Percentiles rank a stretch among this genome's conserved stretches.
Evolutionary conservation across 805 yeast species (phyloP).

Genomic region (Saccharomycopsis vini): DNA sequence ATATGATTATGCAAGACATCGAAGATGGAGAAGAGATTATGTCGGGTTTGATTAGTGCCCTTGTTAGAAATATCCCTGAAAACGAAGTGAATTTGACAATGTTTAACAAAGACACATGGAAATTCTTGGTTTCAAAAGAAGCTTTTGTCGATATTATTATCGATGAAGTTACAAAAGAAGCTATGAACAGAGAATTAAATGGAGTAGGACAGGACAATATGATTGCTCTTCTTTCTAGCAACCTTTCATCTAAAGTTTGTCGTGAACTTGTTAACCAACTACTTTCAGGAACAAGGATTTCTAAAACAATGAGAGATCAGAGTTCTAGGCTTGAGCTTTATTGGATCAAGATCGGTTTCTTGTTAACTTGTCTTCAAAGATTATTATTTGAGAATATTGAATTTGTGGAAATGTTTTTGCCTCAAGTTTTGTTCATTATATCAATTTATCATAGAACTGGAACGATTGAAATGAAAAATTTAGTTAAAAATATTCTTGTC

Average conservation of each 20-base stretch:
- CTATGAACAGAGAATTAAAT: conserved; percentile 63
- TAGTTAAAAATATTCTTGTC: conserved; percentile 37
- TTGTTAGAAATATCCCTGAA: conserved; percentile 48
- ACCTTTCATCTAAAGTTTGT: conserved; percentile 65
- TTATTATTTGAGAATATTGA: conserved; percentile 62
- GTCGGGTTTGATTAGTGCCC: conserved; percentile 13
- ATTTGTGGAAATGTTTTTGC: conserved; percentile 54
- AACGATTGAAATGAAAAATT: conserved; percentile 31
- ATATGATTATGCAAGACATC: conserved; percentile 41
- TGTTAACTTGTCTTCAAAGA: conserved; percentile 53
- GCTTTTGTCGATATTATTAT: conserved; percentile 49
- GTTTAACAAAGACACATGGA: conserved; percentile 60
- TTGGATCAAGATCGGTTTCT: conserved; percentile 65
- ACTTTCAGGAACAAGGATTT: conserved; percentile 42
- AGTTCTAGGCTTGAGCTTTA: conserved; percentile 40
- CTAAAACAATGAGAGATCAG: conserved; percentile 33
- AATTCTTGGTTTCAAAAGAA: conserved; percentile 40
- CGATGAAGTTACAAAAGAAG: conserved; percentile 66
- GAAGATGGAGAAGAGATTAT: background rate
- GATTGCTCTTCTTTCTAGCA: conserved; percentile 49
- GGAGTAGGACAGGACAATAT: conserved; percentile 59
- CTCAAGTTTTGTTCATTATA: conserved; percentile 63
- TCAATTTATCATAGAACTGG: conserved; percentile 33
- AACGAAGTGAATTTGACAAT: conserved; percentile 41
- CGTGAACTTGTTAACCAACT: conserved; percentile 53